These are phyloP conservation scores for Pichia sp. DNA, from an alignment of 1,139 yeast species.

Conservation along the genomic window DNA sequence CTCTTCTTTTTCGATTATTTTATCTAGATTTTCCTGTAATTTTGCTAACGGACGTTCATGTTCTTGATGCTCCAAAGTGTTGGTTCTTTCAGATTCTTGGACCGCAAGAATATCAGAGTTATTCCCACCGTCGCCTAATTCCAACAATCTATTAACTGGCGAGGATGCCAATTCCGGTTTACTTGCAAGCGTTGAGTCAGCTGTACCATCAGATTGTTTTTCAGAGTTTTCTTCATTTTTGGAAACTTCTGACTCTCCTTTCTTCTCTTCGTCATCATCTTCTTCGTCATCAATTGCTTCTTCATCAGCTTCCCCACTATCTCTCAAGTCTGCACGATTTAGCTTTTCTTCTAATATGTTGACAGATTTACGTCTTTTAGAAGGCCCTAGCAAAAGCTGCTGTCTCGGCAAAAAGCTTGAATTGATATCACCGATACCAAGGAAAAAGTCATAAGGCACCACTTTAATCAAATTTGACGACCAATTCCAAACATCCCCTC, in stretches of 20 bases:
- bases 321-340: constrained; percentile 21
- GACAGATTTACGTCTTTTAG: constrained; percentile 50
- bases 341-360: constrained; percentile 39
- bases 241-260: neutral
- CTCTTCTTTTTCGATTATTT: constrained; percentile 32
- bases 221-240: neutral
- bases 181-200: constrained; percentile 9
- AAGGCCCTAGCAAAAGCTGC: constrained; percentile 63
- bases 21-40: constrained; percentile 66
- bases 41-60: constrained; percentile 77
- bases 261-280: constrained; percentile 6
- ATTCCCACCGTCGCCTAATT: constrained; percentile 42
- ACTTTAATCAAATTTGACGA: constrained; percentile 85
- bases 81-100: constrained; percentile 50
- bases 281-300: constrained; percentile 8
- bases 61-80: constrained; percentile 57
- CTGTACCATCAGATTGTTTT: constrained; percentile 25
- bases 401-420: constrained; percentile 86
- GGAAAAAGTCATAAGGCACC: constrained; percentile 91
- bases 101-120: constrained; percentile 35
- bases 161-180: constrained; percentile 19
- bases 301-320: constrained; percentile 10
- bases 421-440: constrained; percentile 96
- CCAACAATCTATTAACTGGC: constrained; percentile 43
- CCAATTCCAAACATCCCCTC: constrained; percentile 99